Conservation (phyloP, 345 rosid genomes). For the Lenwebbia sp. region DNA sequence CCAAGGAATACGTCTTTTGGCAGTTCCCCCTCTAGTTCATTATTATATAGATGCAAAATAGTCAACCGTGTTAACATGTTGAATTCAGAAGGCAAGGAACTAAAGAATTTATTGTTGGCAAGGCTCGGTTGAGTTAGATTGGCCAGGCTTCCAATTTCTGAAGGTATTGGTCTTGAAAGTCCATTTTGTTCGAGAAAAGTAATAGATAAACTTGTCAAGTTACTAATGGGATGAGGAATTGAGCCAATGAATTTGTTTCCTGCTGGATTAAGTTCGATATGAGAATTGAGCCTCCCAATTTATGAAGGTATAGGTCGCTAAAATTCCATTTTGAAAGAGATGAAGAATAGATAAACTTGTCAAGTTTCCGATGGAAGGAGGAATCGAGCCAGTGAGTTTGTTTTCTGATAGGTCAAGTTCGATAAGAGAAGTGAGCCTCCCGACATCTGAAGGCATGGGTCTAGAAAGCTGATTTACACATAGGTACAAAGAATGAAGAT, state of each 20-base stretch:
- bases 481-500: no score
- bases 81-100: neutral
- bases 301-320: neutral
- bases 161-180: no score
- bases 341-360: neutral
- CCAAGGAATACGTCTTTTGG: neutral
- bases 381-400: neutral
- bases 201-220: no score
- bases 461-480: neutral
- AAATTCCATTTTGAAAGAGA: neutral
- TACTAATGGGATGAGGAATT: neutral
- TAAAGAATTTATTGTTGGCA: neutral
- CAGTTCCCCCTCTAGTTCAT: neutral
- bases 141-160: neutral
- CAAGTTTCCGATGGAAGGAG: neutral
- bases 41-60: neutral
- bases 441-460: neutral
- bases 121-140: neutral
- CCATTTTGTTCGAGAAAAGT: no score
- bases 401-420: neutral
- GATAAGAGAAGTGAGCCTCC: neutral
- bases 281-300: neutral
- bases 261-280: accelerated
- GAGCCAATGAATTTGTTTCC: neutral
- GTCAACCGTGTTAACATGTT: neutral